These are phyloP conservation scores for Epichloe scottii DNA, from an alignment of 2,329 filamentous ascomycete species.

Conservation along the genomic window DNA sequence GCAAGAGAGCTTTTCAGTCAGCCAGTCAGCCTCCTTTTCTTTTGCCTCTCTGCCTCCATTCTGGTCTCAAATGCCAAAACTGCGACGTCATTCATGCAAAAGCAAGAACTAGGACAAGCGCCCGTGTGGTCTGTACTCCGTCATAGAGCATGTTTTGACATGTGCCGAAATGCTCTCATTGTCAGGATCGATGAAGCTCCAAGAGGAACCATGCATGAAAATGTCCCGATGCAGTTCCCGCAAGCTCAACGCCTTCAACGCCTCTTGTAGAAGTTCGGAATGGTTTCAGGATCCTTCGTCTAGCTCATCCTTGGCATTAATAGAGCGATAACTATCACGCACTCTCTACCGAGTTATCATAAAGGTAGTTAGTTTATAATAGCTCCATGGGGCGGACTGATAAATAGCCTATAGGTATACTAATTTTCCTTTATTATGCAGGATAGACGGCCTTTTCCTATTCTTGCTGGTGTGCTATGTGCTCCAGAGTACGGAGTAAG, in stretches of 20 bases:
- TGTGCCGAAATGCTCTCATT: constrained; percentile 42
- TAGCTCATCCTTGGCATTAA: constrained; percentile 43
- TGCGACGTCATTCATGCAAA: no score
- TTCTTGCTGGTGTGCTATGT: no score
- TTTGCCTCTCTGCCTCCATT: neutral
- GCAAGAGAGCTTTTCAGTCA: no score
- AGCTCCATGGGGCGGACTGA: neutral
- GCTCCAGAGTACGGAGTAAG: no score
- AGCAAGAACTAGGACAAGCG: no score
- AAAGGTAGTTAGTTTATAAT: neutral
- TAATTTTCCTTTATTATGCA: no score
- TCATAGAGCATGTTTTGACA: constrained; percentile 28
- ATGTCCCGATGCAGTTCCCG: constrained; percentile 43
- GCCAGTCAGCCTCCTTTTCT: no score
- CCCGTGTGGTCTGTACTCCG: neutral
- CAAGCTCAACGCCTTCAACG: constrained; percentile 23
- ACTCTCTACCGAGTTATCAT: constrained; percentile 26
- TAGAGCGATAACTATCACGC: constrained; percentile 41
- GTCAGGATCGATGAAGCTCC: constrained; percentile 36
- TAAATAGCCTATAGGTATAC: neutral
- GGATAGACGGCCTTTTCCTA: no score
- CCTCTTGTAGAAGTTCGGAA: constrained; percentile 48
- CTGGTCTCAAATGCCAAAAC: neutral
- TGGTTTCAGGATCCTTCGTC: constrained; percentile 28
- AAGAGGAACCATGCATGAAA: constrained; percentile 53